Percentiles rank a stretch among this genome's conserved stretches.
These are phyloP conservation scores for Acorus gramineus DNA, from an alignment of 106 monocot genomes.

Conservation along the genomic window DNA sequence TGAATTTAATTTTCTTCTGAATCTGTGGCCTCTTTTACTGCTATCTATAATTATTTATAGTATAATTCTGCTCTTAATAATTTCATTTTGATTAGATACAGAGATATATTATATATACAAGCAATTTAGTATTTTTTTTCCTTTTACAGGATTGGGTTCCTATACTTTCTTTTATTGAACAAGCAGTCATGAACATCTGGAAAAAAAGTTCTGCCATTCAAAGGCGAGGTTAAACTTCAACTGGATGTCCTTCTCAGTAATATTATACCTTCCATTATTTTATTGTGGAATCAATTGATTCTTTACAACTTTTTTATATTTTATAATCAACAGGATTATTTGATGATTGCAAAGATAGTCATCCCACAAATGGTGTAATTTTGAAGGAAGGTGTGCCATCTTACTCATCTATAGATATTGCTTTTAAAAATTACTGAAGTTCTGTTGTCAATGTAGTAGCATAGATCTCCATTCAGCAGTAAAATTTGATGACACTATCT, in stretches of 20 bases:
- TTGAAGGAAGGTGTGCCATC: slow-evolving; percentile 9
- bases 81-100: too few relatives aligned
- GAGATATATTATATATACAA: too few relatives aligned
- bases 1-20: background rate
- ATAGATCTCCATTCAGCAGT: too few relatives aligned
- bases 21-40: too few relatives aligned
- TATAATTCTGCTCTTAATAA: too few relatives aligned
- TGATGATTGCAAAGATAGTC: background rate
- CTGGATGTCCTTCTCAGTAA: background rate
- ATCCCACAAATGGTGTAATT: slow-evolving; percentile 5
- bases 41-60: too few relatives aligned
- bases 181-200: slow-evolving; percentile 54
- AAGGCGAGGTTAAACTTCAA: slow-evolving; percentile 23
- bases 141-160: slow-evolving; percentile 51
- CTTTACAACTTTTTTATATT: background rate
- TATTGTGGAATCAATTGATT: background rate
- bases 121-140: background rate
- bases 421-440: too few relatives aligned
- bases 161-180: slow-evolving; percentile 61
- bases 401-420: too few relatives aligned
- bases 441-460: too few relatives aligned
- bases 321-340: slow-evolving; percentile 8
- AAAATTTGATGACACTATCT: too few relatives aligned
- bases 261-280: background rate
- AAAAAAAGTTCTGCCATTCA: slow-evolving; percentile 8